Evolutionary conservation across 2,329 filamentous ascomycete genomes (phyloP).

Genomic region (Scortechinia acanthostroma): DNA sequence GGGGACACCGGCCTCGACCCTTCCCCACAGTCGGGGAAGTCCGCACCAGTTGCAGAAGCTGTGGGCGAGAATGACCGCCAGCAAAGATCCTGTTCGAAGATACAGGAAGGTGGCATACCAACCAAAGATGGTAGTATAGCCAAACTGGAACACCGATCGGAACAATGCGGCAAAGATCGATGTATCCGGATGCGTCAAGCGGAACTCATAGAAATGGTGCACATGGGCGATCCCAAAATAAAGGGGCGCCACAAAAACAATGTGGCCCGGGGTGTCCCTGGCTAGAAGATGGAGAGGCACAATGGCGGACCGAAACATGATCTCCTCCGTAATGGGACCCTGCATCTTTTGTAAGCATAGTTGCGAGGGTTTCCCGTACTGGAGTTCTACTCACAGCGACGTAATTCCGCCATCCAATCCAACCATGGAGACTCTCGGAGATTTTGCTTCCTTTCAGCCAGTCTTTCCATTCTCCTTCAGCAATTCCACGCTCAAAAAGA

Average conservation of each 20-base stretch:
- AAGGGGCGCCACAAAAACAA: constrained; percentile 13
- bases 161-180: constrained; percentile 29
- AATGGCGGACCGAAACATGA: not conserved
- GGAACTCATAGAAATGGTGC: constrained; percentile 63
- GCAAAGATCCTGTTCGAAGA: constrained; percentile 55
- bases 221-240: constrained; percentile 37
- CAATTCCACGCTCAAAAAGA: not conserved
- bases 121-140: constrained; percentile 61
- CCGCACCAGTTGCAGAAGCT: constrained; percentile 64
- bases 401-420: constrained; percentile 1
- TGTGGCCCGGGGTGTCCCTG: constrained; percentile 3
- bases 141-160: constrained; percentile 54
- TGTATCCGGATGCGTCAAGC: constrained; percentile 43
- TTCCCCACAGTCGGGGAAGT: constrained; percentile 53
- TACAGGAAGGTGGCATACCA: constrained; percentile 63
- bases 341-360: not conserved
- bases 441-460: not conserved
- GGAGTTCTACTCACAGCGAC: not conserved
- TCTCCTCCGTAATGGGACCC: not conserved
- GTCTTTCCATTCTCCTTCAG: not conserved
- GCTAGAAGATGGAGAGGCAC: not conserved
- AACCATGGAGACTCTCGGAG: not conserved
- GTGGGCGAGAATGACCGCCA: constrained; percentile 48
- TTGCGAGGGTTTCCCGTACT: not conserved
- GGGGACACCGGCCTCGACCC: constrained; percentile 31